phyloP scores from a whole-genome alignment of 148 eudicot genomes.

The Amaranthus cruentus region DNA sequence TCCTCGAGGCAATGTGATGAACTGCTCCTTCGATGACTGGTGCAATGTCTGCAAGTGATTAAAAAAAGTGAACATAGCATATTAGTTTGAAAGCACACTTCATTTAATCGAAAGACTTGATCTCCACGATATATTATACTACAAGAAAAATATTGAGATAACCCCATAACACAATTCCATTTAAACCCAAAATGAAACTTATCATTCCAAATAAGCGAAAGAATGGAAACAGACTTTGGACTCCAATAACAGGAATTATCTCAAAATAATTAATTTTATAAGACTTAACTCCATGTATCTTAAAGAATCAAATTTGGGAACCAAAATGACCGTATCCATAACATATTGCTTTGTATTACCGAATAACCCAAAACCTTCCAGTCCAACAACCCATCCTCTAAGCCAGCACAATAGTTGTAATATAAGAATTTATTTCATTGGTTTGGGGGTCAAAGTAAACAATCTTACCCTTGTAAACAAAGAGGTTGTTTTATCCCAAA shows the following conservation, averaged over 20 bases:
- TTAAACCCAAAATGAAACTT: not conserved
- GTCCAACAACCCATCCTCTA: not conserved
- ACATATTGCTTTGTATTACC: not conserved
- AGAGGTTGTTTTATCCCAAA: too few relatives aligned
- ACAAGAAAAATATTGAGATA: not conserved
- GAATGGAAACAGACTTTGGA: not conserved
- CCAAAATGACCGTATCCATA: not conserved
- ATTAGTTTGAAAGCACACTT: not conserved
- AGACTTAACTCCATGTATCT: not conserved
- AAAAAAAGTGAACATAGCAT: not conserved
- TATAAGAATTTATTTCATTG: too few relatives aligned
- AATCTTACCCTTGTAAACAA: too few relatives aligned
- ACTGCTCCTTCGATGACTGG: slow-evolving; percentile 94
- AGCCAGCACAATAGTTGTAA: not conserved
- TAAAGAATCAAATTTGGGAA: too few relatives aligned
- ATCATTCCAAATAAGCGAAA: not conserved
- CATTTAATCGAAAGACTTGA: not conserved
- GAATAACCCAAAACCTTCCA: not conserved
- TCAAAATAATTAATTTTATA: not conserved
- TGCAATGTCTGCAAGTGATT: slow-evolving; percentile 64
- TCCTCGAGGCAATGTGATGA: slow-evolving; percentile 82
- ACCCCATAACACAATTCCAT: not conserved
- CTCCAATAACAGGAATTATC: not conserved
- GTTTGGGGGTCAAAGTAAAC: too few relatives aligned
- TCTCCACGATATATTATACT: not conserved